Base-by-base conservation (phyloP, 2,329 filamentous ascomycete species). In the Dactylonectria estremocensis region DNA sequence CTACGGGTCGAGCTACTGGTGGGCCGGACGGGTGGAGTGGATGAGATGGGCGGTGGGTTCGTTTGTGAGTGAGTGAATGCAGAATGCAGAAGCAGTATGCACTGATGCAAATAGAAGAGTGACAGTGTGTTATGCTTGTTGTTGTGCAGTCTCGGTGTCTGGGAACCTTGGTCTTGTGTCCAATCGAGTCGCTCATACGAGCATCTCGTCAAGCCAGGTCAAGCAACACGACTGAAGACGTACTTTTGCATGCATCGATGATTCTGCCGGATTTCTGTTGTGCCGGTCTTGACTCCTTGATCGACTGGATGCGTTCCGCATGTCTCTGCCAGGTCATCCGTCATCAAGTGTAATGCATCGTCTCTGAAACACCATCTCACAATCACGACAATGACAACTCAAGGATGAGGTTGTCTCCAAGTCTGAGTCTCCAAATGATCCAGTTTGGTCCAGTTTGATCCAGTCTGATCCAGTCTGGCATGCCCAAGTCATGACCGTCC, bases 91-190 rank as follows among this genome's bases (percentile, higher is more conserved):
- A n/a, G n/a, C n/a, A n/a, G n/a, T n/a, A n/a, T n/a, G n/a, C n/a
- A n/a, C n/a, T n/a, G n/a, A 62, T 40, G 24, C 18, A 14, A 37
- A 49, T 24, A 3, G 31, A n/a, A 35, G 37, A 61, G 67, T 49
- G 65, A 40, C 35, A 40, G 57, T 69, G 73, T 74, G 72, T 74
- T 74, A 70, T 74, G 72, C 72, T 73, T 74, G 60, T 68, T 49
- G 50, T 71, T 74, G 61, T 73, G 69, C 70, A 73, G 58, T 67
- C 54, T 43, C 35, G 56, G 46, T 55, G 68, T 60, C 52, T 55
- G 68, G 70, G 71, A 69, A 70, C 69, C 43, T 60, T 5, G 11
- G 16, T 52, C 54, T 58, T 20, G 55, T 74, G 70, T 66, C 52
- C 60, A 69, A 67, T 64, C 55, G 14, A n/a, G 40, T 40, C 31